phyloP scores from a whole-genome alignment of 108 stramenopile species.

The Cyclotella choctawhatcheeana region DNA sequence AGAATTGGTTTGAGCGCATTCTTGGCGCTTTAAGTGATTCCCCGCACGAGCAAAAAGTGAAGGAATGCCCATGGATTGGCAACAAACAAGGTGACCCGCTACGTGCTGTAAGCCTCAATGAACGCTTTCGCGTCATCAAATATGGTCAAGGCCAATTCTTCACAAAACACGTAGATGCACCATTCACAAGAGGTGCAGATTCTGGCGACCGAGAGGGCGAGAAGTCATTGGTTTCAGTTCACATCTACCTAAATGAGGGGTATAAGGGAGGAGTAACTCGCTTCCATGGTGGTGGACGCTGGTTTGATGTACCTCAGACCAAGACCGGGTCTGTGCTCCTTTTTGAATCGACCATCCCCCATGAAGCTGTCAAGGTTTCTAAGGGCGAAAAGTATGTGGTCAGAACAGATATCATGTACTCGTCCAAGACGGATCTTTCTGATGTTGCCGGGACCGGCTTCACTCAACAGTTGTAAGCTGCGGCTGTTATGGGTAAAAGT shows the following conservation, averaged over 20 bases:
- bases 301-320: conserved; percentile 30
- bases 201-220: conserved; percentile 28
- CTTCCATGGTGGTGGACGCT: conserved; percentile 26
- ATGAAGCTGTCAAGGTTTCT: conserved; percentile 29
- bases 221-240: conserved; percentile 35
- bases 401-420: conserved; percentile 54
- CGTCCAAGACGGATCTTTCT: conserved; percentile 12
- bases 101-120: conserved; percentile 42
- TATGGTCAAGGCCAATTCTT: conserved; percentile 44
- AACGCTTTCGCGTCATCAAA: conserved; percentile 41
- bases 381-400: conserved; percentile 50
- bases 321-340: conserved; percentile 45
- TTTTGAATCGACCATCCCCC: conserved; percentile 42
- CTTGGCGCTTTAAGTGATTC: conserved; percentile 31
- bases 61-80: conserved; percentile 27
- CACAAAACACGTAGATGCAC: conserved; percentile 33
- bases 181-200: conserved; percentile 31
- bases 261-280: conserved; percentile 46
- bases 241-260: conserved; percentile 47
- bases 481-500: too few species aligned
- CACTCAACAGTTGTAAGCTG: conserved; percentile 36
- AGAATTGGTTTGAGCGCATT: conserved; percentile 47
- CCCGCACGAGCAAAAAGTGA: conserved; percentile 26
- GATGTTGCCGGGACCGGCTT: conserved; percentile 21
- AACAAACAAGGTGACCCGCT: background rate